A percentile compares a stretch with the other conserved stretches of the same genome.
Conservation (phyloP, 495 filamentous ascomycete genomes). For the Neurospora tetraspora region DNA sequence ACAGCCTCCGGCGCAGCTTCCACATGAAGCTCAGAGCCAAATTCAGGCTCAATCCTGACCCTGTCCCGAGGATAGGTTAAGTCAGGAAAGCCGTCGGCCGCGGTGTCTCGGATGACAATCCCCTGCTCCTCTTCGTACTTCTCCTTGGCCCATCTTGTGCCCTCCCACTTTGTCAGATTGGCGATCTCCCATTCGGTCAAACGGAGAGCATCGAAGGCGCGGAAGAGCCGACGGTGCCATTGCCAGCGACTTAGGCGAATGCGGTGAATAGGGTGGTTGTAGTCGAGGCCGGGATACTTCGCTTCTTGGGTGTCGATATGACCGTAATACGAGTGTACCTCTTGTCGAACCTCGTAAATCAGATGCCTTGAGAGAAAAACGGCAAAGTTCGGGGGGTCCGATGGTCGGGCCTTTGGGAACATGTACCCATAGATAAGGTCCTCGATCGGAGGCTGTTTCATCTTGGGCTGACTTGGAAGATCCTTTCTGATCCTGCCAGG, state of each 20-base stretch:
- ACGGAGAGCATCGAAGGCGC: conserved; percentile 66
- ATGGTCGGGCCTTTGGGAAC: conserved; percentile 41
- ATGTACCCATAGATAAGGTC: conserved; percentile 46
- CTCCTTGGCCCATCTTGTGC: conserved; percentile 82
- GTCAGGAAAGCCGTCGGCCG: conserved; percentile 52
- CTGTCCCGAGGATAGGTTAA: conserved; percentile 42
- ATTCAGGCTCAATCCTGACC: conserved; percentile 24
- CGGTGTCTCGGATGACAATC: conserved; percentile 65
- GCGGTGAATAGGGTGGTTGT: conserved; percentile 69
- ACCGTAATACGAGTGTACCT: conserved; percentile 79
- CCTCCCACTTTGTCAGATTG: conserved; percentile 80
- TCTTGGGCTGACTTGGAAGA: conserved; percentile 19
- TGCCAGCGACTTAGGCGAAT: conserved; percentile 71
- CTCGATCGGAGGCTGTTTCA: conserved; percentile 44
- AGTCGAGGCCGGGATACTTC: conserved; percentile 86
- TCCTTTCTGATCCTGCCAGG: background rate
- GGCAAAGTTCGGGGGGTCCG: conserved; percentile 42
- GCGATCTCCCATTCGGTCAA: conserved; percentile 71
- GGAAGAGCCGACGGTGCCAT: conserved; percentile 74
- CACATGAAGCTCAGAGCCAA: background rate
- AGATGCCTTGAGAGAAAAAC: conserved; percentile 50
- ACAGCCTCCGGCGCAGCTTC: conserved; percentile 1
- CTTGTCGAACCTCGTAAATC: conserved; percentile 80
- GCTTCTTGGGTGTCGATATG: conserved; percentile 76
- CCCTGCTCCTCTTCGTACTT: conserved; percentile 73